A percentile compares a stretch with the other conserved stretches of the same genome.
These are phyloP conservation scores for Mangifera indica DNA, from an alignment of 345 rosid species.

Conservation along the genomic window DNA sequence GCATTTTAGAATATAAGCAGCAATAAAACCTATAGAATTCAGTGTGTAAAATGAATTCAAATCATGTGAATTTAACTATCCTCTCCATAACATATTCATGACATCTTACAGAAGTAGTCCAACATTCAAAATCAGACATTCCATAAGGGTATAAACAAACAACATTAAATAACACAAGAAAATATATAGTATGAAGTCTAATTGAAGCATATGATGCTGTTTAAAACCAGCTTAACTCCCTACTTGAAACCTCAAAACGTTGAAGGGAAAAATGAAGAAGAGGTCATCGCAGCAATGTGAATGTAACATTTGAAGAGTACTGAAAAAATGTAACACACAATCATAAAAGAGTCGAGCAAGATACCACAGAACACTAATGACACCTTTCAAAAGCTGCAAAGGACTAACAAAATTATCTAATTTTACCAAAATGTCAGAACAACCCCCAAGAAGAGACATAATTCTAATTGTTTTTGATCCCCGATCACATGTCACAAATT, in stretches of 20 bases:
- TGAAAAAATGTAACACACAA: background rate
- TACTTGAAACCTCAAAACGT: background rate
- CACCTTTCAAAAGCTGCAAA: background rate
- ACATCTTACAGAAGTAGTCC: background rate
- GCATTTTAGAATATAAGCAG: background rate
- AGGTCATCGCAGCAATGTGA: background rate
- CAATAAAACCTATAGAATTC: background rate
- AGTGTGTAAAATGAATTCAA: background rate
- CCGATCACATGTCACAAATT: background rate
- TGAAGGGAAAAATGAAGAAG: background rate
- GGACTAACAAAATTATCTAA: slow-evolving; percentile 2
- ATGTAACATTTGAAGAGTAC: background rate
- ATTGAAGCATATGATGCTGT: background rate
- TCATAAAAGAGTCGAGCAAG: slow-evolving; percentile 6
- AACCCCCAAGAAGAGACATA: background rate
- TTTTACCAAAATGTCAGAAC: background rate
- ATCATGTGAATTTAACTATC: background rate
- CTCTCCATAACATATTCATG: background rate
- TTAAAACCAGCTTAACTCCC: background rate
- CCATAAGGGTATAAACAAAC: background rate
- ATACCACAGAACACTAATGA: background rate
- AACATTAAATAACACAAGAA: background rate
- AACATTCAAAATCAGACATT: background rate
- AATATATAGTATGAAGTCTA: background rate
- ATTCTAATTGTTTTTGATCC: background rate